These are phyloP conservation scores for Microsporum ferrugineum DNA, from an alignment of 2,329 filamentous ascomycete species.

Conservation along the genomic window DNA sequence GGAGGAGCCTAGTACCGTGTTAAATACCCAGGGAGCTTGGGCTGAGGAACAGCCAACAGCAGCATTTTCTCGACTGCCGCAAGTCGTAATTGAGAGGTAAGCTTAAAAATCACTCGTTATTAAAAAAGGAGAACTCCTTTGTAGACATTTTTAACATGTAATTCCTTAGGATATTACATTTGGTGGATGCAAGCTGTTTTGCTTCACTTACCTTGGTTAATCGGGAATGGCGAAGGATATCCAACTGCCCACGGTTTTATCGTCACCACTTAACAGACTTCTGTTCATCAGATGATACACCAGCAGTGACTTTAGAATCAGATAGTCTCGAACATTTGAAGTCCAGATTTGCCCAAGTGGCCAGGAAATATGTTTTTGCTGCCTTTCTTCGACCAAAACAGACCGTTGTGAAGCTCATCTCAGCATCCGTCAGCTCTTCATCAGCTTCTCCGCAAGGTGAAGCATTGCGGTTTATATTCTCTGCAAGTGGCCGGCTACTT, in stretches of 20 bases:
- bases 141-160: not conserved
- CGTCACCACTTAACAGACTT: slow-evolving; percentile 35
- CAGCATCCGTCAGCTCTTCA: slow-evolving; percentile 71
- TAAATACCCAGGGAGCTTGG: not conserved
- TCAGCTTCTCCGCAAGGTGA: slow-evolving; percentile 70
- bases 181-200: slow-evolving; percentile 37
- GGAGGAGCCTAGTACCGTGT: not conserved
- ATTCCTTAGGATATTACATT: slow-evolving; percentile 34
- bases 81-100: slow-evolving; percentile 13
- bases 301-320: slow-evolving; percentile 28
- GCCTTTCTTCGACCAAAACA: slow-evolving; percentile 58
- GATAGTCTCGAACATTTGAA: slow-evolving; percentile 49
- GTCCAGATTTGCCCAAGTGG: slow-evolving; percentile 54
- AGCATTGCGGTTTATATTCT: slow-evolving; percentile 73
- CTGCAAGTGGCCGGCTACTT: slow-evolving; percentile 60
- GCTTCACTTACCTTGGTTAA: slow-evolving; percentile 38
- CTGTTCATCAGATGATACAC: slow-evolving; percentile 26
- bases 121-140: not conserved
- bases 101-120: not conserved
- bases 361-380: slow-evolving; percentile 67
- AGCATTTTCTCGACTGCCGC: slow-evolving; percentile 9
- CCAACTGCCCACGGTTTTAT: slow-evolving; percentile 36
- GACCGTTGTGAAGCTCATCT: slow-evolving; percentile 68
- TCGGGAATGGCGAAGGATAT: slow-evolving; percentile 33
- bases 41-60: not conserved